Conservation (phyloP, 176 grass and related monocot species). For the Saccharum spontaneum region DNA sequence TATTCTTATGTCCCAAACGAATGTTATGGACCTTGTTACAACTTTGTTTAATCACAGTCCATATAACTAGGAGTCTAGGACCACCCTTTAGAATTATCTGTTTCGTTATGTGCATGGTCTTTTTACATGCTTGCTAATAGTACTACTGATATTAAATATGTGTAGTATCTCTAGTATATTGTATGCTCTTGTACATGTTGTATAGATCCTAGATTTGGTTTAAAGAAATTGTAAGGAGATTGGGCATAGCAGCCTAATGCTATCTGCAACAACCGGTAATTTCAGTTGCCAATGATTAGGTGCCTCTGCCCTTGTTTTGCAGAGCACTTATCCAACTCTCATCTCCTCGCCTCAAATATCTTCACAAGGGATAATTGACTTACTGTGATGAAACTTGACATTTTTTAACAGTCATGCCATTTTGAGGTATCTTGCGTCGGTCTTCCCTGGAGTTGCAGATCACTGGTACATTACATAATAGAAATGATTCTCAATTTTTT, state of each 20-base stretch:
- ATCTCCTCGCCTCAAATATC: neutral
- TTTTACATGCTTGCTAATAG: neutral
- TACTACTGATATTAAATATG: neutral
- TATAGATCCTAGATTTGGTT: neutral
- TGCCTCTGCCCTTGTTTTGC: neutral
- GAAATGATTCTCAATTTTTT: neutral
- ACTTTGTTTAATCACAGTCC: neutral
- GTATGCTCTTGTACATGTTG: neutral
- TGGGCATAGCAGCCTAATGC: neutral
- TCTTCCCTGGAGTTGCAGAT: conserved; percentile 72
- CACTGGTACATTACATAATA: conserved; percentile 62
- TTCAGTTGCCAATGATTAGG: neutral
- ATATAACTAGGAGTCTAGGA: neutral
- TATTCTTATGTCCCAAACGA: neutral
- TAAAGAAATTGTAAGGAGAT: neutral
- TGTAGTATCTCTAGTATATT: neutral
- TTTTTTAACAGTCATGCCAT: conserved; percentile 72
- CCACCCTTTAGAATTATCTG: neutral
- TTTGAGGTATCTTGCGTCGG: conserved; percentile 71
- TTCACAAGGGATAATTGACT: neutral
- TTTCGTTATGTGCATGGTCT: neutral
- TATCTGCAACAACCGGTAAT: neutral
- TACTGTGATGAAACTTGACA: neutral
- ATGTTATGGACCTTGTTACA: neutral
- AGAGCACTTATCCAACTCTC: neutral